Conservation (phyloP, 2,329 filamentous ascomycete species). For the Claviceps cyperi region DNA sequence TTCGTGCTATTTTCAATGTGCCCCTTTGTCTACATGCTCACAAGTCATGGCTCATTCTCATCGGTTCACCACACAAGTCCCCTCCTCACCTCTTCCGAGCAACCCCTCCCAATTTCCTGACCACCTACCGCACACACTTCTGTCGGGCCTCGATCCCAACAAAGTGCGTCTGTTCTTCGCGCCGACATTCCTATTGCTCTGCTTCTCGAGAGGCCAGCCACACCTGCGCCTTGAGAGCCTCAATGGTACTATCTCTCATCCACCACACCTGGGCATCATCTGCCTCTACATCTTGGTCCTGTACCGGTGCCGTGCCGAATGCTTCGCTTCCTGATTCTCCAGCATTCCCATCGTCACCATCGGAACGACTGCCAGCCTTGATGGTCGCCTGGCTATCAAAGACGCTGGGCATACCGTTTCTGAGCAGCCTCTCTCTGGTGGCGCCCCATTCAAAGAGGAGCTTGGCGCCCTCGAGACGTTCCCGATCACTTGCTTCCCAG, state of each 20-base stretch:
- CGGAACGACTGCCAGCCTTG: conserved; percentile 10
- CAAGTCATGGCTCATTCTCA: neutral
- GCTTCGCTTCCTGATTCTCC: conserved; percentile 10
- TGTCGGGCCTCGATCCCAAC: neutral
- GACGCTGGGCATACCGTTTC: conserved; percentile 8
- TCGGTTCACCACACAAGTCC: no score
- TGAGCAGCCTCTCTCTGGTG: conserved; percentile 23
- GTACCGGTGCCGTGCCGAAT: conserved; percentile 9
- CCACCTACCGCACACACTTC: neutral
- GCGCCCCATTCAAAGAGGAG: conserved; percentile 44
- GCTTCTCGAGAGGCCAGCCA: conserved; percentile 33
- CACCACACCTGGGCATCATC: conserved; percentile 32
- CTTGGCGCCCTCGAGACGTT: conserved; percentile 32
- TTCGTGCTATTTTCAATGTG: neutral
- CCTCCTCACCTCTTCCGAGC: neutral
- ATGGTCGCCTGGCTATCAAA: conserved; percentile 22
- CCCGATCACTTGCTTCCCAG: conserved; percentile 24
- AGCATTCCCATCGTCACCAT: conserved; percentile 6
- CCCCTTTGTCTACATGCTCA: neutral
- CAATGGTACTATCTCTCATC: conserved; percentile 40
- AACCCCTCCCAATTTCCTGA: neutral
- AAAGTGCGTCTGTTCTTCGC: neutral
- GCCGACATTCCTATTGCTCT: conserved; percentile 11
- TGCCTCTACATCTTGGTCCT: neutral
- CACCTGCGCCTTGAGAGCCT: conserved; percentile 38